Base-by-base conservation (phyloP, 805 yeast species). In the Candida pseudofarinosa region DNA sequence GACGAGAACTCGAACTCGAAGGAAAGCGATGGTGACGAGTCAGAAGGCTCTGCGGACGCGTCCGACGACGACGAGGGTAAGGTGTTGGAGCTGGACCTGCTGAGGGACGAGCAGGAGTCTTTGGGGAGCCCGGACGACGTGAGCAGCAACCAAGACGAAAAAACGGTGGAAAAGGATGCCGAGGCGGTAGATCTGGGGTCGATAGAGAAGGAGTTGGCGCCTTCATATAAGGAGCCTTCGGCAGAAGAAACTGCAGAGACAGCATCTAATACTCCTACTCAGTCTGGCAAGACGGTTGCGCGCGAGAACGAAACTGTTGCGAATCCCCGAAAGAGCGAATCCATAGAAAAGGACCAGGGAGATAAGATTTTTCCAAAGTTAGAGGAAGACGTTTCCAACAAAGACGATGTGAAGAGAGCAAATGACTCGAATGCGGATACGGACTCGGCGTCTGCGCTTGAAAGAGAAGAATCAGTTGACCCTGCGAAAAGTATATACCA, bases 301-400 rank as follows among this genome's bases (percentile, higher is more conserved):
- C n/a, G n/a, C n/a, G n/a, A n/a, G n/a, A n/a, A n/a, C n/a, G n/a
- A n/a, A n/a, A n/a, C n/a, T n/a, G n/a, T n/a, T n/a, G n/a, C n/a
- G n/a, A n/a, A n/a, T n/a, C n/a, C n/a, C n/a, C n/a, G n/a, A n/a
- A n/a, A 37, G 31, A 32, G 36, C 26, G 30, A 36, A 36, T 14
- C 26, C 10, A 10, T 23, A 10, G 36, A 35, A 17, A 4, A 19
- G 16, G 14, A 37, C 3, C 10, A 32, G 19, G 40, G 33, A 32
- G 26, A 15, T 3, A 42, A 37, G 4, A 19, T 30, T n/a, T 23
- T 33, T 5, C 40, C 35, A 17, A 42, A 28, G 15, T 34, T 33
- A 26, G 51, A 46, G 13, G 46, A 45, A 13, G 44, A 43, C 2
- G 46, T 42, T 10, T 48, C 45, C 12, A 44, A 46, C 33, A 50